Percentiles rank a stretch among this genome's conserved stretches.
Conservation (phyloP, 2,329 filamentous ascomycete species). For the Xylaria sp. region DNA sequence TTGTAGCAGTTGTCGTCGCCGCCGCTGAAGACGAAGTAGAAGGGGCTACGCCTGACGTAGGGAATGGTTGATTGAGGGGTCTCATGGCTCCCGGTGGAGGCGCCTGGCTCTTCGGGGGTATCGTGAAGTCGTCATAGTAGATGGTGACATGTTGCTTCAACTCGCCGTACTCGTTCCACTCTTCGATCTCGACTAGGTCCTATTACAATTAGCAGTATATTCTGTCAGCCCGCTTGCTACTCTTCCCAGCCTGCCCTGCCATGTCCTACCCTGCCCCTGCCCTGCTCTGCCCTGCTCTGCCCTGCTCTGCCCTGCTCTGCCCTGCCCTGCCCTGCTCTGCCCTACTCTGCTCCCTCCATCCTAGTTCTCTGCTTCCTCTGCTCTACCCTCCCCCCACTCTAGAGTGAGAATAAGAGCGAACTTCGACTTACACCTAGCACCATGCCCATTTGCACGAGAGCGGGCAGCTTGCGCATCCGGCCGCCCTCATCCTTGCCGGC, state of each 20-base stretch:
- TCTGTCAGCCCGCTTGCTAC: conserved; percentile 24
- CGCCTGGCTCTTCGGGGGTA: conserved; percentile 65
- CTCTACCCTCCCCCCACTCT: background rate
- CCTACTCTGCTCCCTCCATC: background rate
- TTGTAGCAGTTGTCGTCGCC: conserved; percentile 38
- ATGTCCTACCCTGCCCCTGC: too few species aligned
- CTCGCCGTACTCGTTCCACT: conserved; percentile 99
- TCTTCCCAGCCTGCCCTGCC: background rate
- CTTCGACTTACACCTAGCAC: conserved; percentile 88
- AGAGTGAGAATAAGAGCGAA: conserved; percentile 8
- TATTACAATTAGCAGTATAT: conserved; percentile 52
- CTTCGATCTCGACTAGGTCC: conserved; percentile 94
- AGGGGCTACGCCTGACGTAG: conserved; percentile 53
- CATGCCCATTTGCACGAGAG: conserved; percentile 85
- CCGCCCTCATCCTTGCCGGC: conserved; percentile 75
- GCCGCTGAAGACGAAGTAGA: conserved; percentile 46
- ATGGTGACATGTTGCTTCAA: conserved; percentile 85
- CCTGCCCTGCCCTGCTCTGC: background rate
- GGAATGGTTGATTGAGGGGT: conserved; percentile 46
- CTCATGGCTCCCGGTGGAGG: conserved; percentile 55
- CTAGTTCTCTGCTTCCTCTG: background rate
- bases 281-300: background rate
- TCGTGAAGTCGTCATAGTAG: conserved; percentile 71
- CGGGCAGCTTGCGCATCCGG: conserved; percentile 81
- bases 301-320: background rate